These are phyloP conservation scores for Pseudodiploospora longispora DNA, from an alignment of 2,329 filamentous ascomycete species.

Conservation along the genomic window DNA sequence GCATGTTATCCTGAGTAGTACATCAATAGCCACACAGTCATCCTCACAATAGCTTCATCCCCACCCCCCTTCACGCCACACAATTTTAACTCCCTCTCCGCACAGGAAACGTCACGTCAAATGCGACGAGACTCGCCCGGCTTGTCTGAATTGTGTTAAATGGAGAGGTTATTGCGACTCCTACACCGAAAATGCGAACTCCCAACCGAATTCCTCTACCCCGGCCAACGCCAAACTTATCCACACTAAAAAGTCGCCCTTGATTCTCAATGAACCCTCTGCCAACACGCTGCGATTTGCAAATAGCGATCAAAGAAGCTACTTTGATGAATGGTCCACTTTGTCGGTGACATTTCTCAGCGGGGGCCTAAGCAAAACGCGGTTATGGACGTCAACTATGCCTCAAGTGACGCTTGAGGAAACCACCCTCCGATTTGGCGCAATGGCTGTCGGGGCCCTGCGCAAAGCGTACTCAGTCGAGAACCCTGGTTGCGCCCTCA, in stretches of 20 bases:
- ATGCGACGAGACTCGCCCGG: conserved; percentile 33
- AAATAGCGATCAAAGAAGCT: conserved; percentile 24
- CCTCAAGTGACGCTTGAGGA: conserved; percentile 31
- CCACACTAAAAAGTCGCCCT: conserved; percentile 21
- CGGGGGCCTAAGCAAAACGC: conserved; percentile 24
- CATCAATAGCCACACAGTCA: no score
- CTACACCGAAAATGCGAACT: conserved; percentile 18
- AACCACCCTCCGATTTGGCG: conserved; percentile 28
- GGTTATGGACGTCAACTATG: conserved; percentile 32
- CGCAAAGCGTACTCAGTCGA: conserved; percentile 24
- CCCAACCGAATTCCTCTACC: conserved; percentile 5
- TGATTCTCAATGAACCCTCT: conserved; percentile 23
- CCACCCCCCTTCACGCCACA: neutral
- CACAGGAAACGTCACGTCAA: conserved; percentile 33
- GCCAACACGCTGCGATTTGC: conserved; percentile 27
- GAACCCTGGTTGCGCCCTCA: conserved; percentile 12
- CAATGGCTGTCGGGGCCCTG: conserved; percentile 33
- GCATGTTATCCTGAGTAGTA: neutral
- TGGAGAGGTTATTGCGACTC: conserved; percentile 32
- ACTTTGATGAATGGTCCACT: conserved; percentile 30
- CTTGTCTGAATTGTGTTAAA: conserved; percentile 33
- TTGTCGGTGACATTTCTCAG: conserved; percentile 28
- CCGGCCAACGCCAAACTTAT: conserved; percentile 18
- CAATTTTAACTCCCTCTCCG: no score
- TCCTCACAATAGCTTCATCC: no score